A percentile compares a stretch with the other conserved stretches of the same genome.
These are phyloP conservation scores for Rhodomyrtus psidioides DNA, from an alignment of 441 rosid genomes.

Conservation along the genomic window DNA sequence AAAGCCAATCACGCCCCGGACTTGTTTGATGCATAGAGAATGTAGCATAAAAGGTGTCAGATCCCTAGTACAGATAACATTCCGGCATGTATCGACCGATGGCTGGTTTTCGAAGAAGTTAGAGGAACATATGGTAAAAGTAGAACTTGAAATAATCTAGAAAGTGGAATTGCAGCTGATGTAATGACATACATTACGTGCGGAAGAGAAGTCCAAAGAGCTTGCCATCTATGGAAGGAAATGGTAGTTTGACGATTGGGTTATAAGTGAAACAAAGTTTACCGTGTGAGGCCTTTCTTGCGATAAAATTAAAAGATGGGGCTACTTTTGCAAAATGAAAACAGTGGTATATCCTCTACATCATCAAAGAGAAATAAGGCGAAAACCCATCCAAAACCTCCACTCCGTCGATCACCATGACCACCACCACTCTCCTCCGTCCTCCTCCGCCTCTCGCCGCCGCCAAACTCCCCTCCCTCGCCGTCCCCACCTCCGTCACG, in stretches of 20 bases:
- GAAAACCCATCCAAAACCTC: slow-evolving; percentile 4
- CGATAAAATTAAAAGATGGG: neutral
- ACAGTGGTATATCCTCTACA: neutral
- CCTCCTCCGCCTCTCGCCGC: neutral
- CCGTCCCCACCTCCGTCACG: neutral
- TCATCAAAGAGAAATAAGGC: neutral
- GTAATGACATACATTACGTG: neutral
- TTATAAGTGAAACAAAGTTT: neutral
- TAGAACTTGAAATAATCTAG: too few species aligned
- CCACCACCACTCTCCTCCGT: neutral
- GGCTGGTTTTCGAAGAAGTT: neutral
- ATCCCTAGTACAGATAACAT: too few species aligned
- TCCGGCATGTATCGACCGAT: neutral
- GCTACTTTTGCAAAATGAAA: neutral
- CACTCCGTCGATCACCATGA: neutral
- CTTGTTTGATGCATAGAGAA: neutral
- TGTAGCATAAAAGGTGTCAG: neutral
- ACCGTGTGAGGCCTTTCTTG: neutral
- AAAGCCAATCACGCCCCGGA: neutral
- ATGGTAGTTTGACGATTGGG: neutral
- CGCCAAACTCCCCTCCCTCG: neutral
- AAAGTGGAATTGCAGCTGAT: too few species aligned
- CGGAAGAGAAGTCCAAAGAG: neutral
- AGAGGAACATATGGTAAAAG: too few species aligned
- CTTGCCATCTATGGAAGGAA: neutral